Percentiles rank a stretch among this genome's conserved stretches.
Conservation (phyloP, 2,329 filamentous ascomycete species). For the Penicillium paneum region DNA sequence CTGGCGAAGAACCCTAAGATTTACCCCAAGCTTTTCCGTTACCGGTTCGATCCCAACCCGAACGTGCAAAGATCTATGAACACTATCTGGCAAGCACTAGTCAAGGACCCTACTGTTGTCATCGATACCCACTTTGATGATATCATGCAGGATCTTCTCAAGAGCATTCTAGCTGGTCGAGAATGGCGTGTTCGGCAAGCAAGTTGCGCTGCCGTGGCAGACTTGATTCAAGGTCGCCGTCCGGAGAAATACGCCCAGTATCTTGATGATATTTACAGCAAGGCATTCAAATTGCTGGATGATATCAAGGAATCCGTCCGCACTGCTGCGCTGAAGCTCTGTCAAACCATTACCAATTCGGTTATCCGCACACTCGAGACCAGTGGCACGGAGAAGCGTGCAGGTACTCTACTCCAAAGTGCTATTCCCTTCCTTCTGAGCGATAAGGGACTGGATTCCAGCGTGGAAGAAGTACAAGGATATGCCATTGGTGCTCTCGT, state of each 20-base stretch:
- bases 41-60: conserved; percentile 89
- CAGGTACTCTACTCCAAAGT: conserved; percentile 75
- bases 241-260: conserved; percentile 77
- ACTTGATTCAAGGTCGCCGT: conserved; percentile 77
- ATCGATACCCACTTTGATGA: conserved; percentile 80
- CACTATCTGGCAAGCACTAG: conserved; percentile 94
- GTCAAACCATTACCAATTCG: conserved; percentile 77
- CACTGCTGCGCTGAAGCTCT: conserved; percentile 74
- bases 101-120: conserved; percentile 76
- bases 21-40: conserved; percentile 91
- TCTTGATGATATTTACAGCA: conserved; percentile 78
- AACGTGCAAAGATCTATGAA: conserved; percentile 96
- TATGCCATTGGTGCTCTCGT: conserved; percentile 82
- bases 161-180: conserved; percentile 72
- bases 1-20: conserved; percentile 83
- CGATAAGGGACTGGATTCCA: conserved; percentile 82
- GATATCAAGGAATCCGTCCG: conserved; percentile 93
- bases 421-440: conserved; percentile 89
- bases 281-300: conserved; percentile 86
- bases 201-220: conserved; percentile 83
- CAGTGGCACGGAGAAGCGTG: conserved; percentile 62
- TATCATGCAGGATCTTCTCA: conserved; percentile 83
- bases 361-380: conserved; percentile 82
- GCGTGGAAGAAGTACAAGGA: conserved; percentile 78
- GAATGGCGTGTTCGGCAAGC: conserved; percentile 95